Base-by-base conservation (phyloP, 2,329 filamentous ascomycete genomes). In the Apiospora saccharicola region DNA sequence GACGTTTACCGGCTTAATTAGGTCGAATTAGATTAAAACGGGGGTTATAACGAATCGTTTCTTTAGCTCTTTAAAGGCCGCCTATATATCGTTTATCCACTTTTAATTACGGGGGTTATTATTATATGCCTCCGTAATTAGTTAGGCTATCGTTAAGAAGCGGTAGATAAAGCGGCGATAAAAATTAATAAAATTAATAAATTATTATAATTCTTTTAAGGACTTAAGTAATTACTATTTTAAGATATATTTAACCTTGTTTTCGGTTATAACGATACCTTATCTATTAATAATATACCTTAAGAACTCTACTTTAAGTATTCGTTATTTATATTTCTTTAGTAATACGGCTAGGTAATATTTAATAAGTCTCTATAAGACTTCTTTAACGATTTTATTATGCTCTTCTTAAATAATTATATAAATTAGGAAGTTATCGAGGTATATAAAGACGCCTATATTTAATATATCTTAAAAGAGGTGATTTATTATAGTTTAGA, bases 41-140 rank as follows among this genome's bases (percentile, higher is more conserved):
- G 5, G 8, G 46, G 1, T 49, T n/a, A n/a, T 7, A n/a, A 1
- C 0, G n/a, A 49, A 3, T 19, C 1, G 1, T 49, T n/a, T 1
- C n/a, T 49, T 49, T 3, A 49, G n/a, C 10, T 3, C n/a, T 49
- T 49, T 49, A 49, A 49, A 49, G 7, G 4, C 22, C n/a, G n/a
- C 7, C 0, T 2, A 3, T n/a, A n/a, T 49, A 1, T 49, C 10
- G 10, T 49, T 49, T 3, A 49, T 49, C n/a, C n/a, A 49, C 7
- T 3, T n/a, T 49, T 49, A 49, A 49, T 49, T 7, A 0, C n/a
- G 1, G n/a, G 7, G 46, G 22, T 49, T n/a, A n/a, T 6, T n/a
- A n/a, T 49, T 49, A n/a, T 49, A 49, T 6, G 7, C 1, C n/a
- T n/a, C 46, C 4, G 4, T 49, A 49, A 49, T 3, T n/a, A n/a